A percentile compares a stretch with the other conserved stretches of the same genome.
phyloP scores from a whole-genome alignment of 192 early-diverging fungal genomes.

The Entomortierella chlamydospora region DNA sequence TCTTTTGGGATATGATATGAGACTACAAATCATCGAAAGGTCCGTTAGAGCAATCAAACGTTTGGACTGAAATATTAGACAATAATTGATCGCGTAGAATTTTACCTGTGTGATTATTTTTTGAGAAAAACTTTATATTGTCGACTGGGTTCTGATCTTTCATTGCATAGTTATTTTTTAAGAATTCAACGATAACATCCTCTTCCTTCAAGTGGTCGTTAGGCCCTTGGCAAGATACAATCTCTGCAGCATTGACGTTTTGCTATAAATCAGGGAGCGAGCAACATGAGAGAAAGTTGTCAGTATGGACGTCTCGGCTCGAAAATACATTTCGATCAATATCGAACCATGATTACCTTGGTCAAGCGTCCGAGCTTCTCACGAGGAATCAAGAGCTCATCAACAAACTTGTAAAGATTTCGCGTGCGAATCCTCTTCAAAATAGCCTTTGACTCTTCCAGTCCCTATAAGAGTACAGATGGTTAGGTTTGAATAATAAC shows the following conservation, averaged over 20 bases:
- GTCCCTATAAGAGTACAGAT: slow-evolving; percentile 6
- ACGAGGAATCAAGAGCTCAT: slow-evolving; percentile 75
- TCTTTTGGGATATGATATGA: slow-evolving; percentile 77
- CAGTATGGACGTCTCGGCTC: not conserved
- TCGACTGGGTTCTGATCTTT: slow-evolving; percentile 90
- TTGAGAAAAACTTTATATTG: slow-evolving; percentile 81
- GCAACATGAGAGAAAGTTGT: not conserved
- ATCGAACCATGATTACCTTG: slow-evolving; percentile 50
- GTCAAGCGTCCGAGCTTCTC: slow-evolving; percentile 55
- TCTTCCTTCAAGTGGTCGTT: slow-evolving; percentile 70
- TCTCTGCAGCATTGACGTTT: slow-evolving; percentile 66
- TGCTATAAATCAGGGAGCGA: not conserved
- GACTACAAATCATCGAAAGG: slow-evolving; percentile 19
- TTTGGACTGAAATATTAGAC: no score
- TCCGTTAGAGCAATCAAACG: not conserved
- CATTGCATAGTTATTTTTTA: slow-evolving; percentile 88
- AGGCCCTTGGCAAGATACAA: slow-evolving; percentile 68
- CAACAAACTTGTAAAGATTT: slow-evolving; percentile 90
- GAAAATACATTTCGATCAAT: not conserved
- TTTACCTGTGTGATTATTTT: slow-evolving; percentile 52
- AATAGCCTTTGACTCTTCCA: slow-evolving; percentile 76
- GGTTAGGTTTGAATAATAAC: not conserved
- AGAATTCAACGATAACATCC: slow-evolving; percentile 81
- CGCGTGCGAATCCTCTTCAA: slow-evolving; percentile 81
- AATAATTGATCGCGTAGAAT: not conserved